Percentiles rank a stretch among this genome's conserved stretches.
phyloP scores from a whole-genome alignment of 371 early-diverging fungal species.

The Mucor indicus region DNA sequence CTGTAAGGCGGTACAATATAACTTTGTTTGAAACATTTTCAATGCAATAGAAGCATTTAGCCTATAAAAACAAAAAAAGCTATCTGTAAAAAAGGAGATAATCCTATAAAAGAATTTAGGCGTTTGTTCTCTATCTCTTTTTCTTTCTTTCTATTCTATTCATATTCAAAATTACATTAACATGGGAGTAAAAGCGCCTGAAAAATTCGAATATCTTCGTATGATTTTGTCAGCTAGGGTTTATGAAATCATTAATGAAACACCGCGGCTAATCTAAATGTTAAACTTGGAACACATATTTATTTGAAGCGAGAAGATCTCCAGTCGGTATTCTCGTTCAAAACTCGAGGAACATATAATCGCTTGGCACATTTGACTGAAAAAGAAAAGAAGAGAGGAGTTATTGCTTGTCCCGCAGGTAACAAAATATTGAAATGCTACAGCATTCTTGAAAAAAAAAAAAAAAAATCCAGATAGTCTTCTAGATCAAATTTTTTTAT shows the following conservation, averaged over 20 bases:
- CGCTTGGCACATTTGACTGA: slow-evolving; percentile 75
- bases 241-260: slow-evolving; percentile 88
- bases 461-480: too few relatives aligned
- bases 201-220: slow-evolving; percentile 81
- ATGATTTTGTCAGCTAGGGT: slow-evolving; percentile 88
- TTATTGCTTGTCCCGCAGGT: slow-evolving; percentile 94
- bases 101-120: too few relatives aligned
- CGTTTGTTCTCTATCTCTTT: too few relatives aligned
- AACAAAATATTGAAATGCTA: not conserved
- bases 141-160: too few relatives aligned
- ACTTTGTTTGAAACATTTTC: not conserved
- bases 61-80: not conserved
- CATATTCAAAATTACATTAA: too few relatives aligned
- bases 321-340: slow-evolving; percentile 95
- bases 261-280: slow-evolving; percentile 88
- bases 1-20: too few relatives aligned
- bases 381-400: slow-evolving; percentile 81
- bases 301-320: slow-evolving; percentile 94
- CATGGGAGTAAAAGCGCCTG: too few relatives aligned
- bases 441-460: too few relatives aligned
- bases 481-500: too few relatives aligned
- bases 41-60: not conserved
- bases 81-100: not conserved
- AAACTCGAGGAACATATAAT: slow-evolving; percentile 96
- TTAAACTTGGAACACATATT: slow-evolving; percentile 65